Evolutionary conservation across 192 early-diverging fungal genomes (phyloP).

Genomic region (Coemansia sp.): DNA sequence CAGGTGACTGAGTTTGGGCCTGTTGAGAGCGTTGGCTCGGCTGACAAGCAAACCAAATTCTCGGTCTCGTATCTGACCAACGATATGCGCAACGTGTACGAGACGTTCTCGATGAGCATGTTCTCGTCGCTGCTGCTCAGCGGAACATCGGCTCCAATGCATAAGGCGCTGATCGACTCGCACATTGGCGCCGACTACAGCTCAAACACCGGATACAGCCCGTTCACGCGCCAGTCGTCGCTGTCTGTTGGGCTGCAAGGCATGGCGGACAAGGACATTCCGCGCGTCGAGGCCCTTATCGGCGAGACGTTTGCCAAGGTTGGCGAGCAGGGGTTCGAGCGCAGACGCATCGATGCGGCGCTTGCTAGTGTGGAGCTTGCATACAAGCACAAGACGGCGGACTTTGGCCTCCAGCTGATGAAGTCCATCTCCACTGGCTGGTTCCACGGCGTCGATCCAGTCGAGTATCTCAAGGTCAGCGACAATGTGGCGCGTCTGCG

Average conservation of each 20-base stretch:
- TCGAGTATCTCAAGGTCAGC: slow-evolving; percentile 78
- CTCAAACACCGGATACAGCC: slow-evolving; percentile 87
- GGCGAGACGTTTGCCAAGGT: slow-evolving; percentile 66
- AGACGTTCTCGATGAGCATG: slow-evolving; percentile 79
- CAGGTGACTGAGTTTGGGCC: slow-evolving; percentile 52
- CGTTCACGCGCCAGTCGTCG: slow-evolving; percentile 56
- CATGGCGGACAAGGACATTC: slow-evolving; percentile 65
- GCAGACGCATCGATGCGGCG: slow-evolving; percentile 74
- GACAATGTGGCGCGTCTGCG: slow-evolving; percentile 75
- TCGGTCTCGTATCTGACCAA: slow-evolving; percentile 75
- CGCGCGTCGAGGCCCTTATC: slow-evolving; percentile 66
- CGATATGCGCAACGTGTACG: slow-evolving; percentile 74
- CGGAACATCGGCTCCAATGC: slow-evolving; percentile 90
- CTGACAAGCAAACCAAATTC: slow-evolving; percentile 79
- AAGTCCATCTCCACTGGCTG: slow-evolving; percentile 74
- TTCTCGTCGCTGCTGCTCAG: slow-evolving; percentile 80
- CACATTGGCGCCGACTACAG: slow-evolving; percentile 89
- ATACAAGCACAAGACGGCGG: slow-evolving; percentile 83
- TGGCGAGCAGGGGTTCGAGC: slow-evolving; percentile 74
- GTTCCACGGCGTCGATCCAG: slow-evolving; percentile 86
- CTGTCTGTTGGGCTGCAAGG: slow-evolving; percentile 90
- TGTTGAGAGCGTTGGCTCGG: slow-evolving; percentile 36
- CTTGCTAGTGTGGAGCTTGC: slow-evolving; percentile 88
- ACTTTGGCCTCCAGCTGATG: slow-evolving; percentile 86
- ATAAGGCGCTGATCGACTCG: slow-evolving; percentile 88